Evolutionary conservation across 2,329 filamentous ascomycete genomes (phyloP).

Genomic region (Fusarium caatingaense): DNA sequence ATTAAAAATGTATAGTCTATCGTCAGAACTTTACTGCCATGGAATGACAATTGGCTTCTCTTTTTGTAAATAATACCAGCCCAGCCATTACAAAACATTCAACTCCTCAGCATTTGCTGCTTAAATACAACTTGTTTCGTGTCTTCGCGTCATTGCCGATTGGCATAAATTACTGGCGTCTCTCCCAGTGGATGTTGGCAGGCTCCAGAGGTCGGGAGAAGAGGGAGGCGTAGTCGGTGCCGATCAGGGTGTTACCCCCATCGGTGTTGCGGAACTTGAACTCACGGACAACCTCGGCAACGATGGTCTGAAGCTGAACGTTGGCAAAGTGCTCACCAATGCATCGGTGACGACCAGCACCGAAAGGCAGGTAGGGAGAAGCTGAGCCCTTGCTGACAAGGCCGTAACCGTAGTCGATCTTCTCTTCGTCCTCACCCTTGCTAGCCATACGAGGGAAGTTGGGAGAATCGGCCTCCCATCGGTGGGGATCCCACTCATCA

Average conservation of each 20-base stretch:
- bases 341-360: slow-evolving; percentile 90
- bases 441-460: slow-evolving; percentile 60
- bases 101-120: slow-evolving; percentile 45
- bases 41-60: slow-evolving; percentile 37
- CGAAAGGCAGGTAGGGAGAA: slow-evolving; percentile 93
- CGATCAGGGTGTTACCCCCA: slow-evolving; percentile 75
- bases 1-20: slow-evolving; percentile 46
- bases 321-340: slow-evolving; percentile 98
- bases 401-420: slow-evolving; percentile 94
- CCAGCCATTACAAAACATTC: slow-evolving; percentile 43
- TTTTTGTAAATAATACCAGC: slow-evolving; percentile 37
- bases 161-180: slow-evolving; percentile 59
- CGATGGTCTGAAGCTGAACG: slow-evolving; percentile 88
- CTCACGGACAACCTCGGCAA: slow-evolving; percentile 77
- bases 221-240: slow-evolving; percentile 75
- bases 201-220: slow-evolving; percentile 80
- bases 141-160: slow-evolving; percentile 27
- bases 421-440: slow-evolving; percentile 73
- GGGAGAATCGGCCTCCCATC: slow-evolving; percentile 79
- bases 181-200: slow-evolving; percentile 80
- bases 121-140: slow-evolving; percentile 45
- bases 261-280: slow-evolving; percentile 84
- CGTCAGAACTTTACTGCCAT: slow-evolving; percentile 37
- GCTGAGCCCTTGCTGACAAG: slow-evolving; percentile 89
- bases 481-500: slow-evolving; percentile 86